Percentiles rank a stretch among this genome's conserved stretches.
phyloP scores from a whole-genome alignment of 169 alveolate genomes.

The Besnoitia besnoiti region DNA sequence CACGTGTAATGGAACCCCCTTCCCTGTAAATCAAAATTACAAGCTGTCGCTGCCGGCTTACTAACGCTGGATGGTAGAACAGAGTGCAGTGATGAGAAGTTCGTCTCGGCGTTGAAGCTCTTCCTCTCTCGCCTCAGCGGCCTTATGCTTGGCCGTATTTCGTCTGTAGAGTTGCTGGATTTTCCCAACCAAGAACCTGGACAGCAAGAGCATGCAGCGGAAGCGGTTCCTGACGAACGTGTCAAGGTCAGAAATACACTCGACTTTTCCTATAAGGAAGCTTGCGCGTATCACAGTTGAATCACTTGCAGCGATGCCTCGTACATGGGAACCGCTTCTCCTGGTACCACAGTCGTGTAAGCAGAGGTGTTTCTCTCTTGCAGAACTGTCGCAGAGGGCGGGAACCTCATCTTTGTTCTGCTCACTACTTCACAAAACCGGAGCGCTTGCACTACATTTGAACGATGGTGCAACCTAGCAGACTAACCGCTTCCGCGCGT shows the following conservation, averaged over 20 bases:
- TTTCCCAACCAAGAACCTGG: neutral
- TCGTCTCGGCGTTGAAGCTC: neutral
- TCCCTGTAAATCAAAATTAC: no score
- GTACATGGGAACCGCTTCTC: neutral
- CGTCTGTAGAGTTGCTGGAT: neutral
- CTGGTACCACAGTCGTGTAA: no score
- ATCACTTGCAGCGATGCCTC: no score
- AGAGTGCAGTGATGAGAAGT: constrained; percentile 18
- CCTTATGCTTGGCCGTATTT: neutral
- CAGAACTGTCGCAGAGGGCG: no score
- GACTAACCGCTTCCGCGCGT: constrained; percentile 10
- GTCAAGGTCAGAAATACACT: no score
- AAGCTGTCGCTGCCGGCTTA: neutral
- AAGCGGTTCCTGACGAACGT: neutral
- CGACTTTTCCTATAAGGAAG: neutral
- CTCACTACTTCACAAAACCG: no score
- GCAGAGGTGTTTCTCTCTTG: no score
- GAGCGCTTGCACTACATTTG: no score
- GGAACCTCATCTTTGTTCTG: no score
- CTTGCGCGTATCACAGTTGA: neutral
- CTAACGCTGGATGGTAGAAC: constrained; percentile 29
- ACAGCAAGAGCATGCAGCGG: neutral
- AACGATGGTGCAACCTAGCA: no score
- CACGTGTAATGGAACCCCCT: no score
- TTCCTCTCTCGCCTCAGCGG: neutral